phyloP scores from a whole-genome alignment of 176 grass and related monocot genomes.

The Stipa capillata region DNA sequence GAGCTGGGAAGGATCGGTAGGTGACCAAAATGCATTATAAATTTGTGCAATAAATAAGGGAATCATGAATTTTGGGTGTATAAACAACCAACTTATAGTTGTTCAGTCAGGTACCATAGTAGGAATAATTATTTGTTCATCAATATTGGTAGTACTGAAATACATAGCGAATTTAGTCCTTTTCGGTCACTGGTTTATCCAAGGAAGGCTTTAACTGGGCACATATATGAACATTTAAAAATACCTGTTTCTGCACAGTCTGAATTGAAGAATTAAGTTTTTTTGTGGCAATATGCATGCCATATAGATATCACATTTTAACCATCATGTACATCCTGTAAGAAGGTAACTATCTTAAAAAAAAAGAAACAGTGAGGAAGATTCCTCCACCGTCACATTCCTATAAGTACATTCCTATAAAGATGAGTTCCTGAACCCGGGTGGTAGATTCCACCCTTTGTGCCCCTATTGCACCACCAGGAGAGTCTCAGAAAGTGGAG shows the following conservation, averaged over 20 bases:
- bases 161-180: neutral
- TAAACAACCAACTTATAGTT: neutral
- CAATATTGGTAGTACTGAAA: neutral
- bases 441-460: too few species aligned
- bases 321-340: neutral
- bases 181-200: neutral
- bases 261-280: neutral
- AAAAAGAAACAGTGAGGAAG: too few species aligned
- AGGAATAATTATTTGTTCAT: neutral
- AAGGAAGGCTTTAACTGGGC: neutral
- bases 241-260: too few species aligned
- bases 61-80: neutral
- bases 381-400: too few species aligned
- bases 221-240: neutral
- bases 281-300: neutral
- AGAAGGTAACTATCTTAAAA: neutral
- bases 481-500: neutral
- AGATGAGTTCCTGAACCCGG: too few species aligned
- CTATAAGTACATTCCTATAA: too few species aligned
- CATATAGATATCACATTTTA: neutral
- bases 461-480: neutral
- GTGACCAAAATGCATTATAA: constrained; percentile 4
- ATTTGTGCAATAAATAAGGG: neutral
- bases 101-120: neutral
- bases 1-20: constrained; percentile 12